phyloP scores from a whole-genome alignment of 2,329 filamentous ascomycete species.

The Ilyonectria mors-panacis region DNA sequence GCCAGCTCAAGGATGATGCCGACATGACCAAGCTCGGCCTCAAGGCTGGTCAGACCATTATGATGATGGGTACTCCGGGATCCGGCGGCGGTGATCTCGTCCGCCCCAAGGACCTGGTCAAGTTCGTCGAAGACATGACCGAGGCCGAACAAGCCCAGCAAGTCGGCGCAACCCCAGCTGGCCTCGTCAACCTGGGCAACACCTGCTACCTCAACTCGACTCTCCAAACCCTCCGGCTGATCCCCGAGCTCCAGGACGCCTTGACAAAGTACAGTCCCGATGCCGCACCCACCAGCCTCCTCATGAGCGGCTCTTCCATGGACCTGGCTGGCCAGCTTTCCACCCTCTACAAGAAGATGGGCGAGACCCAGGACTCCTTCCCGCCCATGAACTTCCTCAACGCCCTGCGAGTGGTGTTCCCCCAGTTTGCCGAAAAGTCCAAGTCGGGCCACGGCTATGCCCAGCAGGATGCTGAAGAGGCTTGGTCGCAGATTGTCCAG shows the following conservation, averaged over 20 bases:
- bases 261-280: constrained; percentile 71
- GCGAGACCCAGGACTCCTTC: constrained; percentile 89
- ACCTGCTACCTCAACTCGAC: constrained; percentile 99
- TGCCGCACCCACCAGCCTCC: constrained; percentile 60
- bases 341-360: constrained; percentile 91
- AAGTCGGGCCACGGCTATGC: constrained; percentile 88
- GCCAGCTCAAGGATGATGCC: constrained; percentile 95
- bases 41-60: constrained; percentile 88
- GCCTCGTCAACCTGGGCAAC: constrained; percentile 93
- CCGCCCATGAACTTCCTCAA: constrained; percentile 87
- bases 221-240: constrained; percentile 88
- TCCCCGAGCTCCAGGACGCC: constrained; percentile 91
- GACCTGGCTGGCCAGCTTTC: constrained; percentile 85
- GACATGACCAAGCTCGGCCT: constrained; percentile 86
- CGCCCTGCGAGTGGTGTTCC: constrained; percentile 83
- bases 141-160: constrained; percentile 90
- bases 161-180: constrained; percentile 88
- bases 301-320: constrained; percentile 57
- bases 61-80: constrained; percentile 96
- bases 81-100: constrained; percentile 73
- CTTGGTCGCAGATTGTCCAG: constrained; percentile 94
- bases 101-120: constrained; percentile 84
- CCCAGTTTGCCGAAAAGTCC: constrained; percentile 92
- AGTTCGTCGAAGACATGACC: constrained; percentile 98
- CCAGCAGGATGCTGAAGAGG: constrained; percentile 99